Base-by-base conservation (phyloP, 2,329 filamentous ascomycete genomes). In the Hypoxylon sp. region DNA sequence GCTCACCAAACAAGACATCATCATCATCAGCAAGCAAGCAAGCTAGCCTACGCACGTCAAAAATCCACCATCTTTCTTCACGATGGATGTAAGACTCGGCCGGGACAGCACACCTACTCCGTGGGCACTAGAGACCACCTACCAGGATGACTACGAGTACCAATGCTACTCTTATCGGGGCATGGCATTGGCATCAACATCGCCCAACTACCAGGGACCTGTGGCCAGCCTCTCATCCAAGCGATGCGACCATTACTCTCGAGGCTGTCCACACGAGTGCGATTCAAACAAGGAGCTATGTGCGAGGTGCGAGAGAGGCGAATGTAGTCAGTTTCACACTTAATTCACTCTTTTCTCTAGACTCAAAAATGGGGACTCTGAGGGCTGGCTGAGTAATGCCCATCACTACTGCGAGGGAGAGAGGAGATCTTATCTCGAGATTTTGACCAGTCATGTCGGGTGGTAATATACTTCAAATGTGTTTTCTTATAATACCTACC, bases 231-330 rank as follows among this genome's bases (percentile, higher is more conserved):
- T 35, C 4, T n/a, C 56, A 3, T 20, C 23, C 4, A 45, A 46
- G 11, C 20, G 4, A 7, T 59, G 56, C 21, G 45, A 29, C 15
- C 56, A 59, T 34, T 9, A 27, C 9, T 23, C 29, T 7, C 27
- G 30, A 30, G 52, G 56, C 2, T 59, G 52, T 31, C 8, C 13
- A 2, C 4, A 44, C n/a, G 21, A 35, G 2, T 32, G 29, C 40
- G 19, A 20, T 2, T 31, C 30, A 4, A 15, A 17, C 9, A 16
- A 40, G 5, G n/a, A 11, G 2, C 36, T 59, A 2, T 58, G 55
- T 23, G 29, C 31, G 0, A 21, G 3, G 8, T 55, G 55, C 7
- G 8, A 41, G 9, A 11, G 31, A 0, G 21, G 40, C 3, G 8
- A 40, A 7, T 55, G 51, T 30, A 11, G 12, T 31, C 1, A 30